These are phyloP conservation scores for Cinnamomum micranthum DNA, from an alignment of 164 flowering plant species.

Conservation along the genomic window DNA sequence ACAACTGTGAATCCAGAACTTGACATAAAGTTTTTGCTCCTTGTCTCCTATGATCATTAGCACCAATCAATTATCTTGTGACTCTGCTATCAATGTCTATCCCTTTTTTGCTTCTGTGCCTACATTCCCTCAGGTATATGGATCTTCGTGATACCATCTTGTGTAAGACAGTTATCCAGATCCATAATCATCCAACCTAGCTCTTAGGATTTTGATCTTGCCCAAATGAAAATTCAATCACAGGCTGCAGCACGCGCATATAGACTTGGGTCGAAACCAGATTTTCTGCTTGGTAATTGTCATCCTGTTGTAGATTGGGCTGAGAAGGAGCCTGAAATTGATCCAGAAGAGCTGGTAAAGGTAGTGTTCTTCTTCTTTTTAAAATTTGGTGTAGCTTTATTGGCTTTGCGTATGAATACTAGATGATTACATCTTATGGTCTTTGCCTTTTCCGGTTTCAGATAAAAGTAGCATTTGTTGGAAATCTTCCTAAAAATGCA, in stretches of 20 bases:
- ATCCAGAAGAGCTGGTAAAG: slow-evolving; percentile 37
- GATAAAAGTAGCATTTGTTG: slow-evolving; percentile 39
- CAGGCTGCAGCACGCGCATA: slow-evolving; percentile 49
- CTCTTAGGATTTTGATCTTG: slow-evolving; percentile 21
- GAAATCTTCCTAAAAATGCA: slow-evolving; percentile 30
- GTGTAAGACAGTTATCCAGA: slow-evolving; percentile 7
- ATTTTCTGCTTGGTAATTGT: slow-evolving; percentile 32
- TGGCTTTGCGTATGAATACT: neutral
- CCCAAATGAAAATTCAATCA: slow-evolving; percentile 32
- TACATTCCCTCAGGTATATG: neutral
- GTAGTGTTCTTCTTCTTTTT: slow-evolving; percentile 12
- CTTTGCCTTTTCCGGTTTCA: slow-evolving; percentile 5
- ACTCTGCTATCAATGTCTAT: slow-evolving; percentile 7
- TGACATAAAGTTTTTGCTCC: neutral
- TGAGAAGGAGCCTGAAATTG: slow-evolving; percentile 31
- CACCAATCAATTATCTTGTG: slow-evolving; percentile 11
- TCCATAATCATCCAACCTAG: slow-evolving; percentile 15
- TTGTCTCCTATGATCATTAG: slow-evolving; percentile 1
- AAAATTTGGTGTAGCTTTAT: neutral
- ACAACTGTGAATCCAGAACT: neutral
- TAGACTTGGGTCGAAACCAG: slow-evolving; percentile 28
- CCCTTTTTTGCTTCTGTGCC: neutral
- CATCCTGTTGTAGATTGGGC: slow-evolving; percentile 48
- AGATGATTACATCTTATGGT: neutral
- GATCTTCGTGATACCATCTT: slow-evolving; percentile 7